Evolutionary conservation across 805 yeast species (phyloP).

Genomic region (Barnettozyma siamensis): DNA sequence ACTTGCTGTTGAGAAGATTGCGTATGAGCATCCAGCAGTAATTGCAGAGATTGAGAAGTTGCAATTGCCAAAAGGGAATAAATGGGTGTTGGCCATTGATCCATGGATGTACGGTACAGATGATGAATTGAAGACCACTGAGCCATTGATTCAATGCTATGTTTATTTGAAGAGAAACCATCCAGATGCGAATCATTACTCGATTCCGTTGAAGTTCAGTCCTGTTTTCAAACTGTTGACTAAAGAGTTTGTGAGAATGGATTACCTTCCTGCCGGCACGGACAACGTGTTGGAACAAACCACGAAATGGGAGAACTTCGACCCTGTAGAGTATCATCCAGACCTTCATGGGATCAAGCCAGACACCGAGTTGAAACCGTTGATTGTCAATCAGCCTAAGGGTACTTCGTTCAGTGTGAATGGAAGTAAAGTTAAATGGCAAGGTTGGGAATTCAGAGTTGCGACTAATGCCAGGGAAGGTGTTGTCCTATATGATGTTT

Average conservation of each 20-base stretch:
- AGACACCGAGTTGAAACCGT: conserved; percentile 59
- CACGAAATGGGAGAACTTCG: conserved; percentile 53
- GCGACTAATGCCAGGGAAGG: conserved; percentile 74
- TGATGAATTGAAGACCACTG: conserved; percentile 24
- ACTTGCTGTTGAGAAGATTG: conserved; percentile 44
- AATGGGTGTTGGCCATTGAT: conserved; percentile 47
- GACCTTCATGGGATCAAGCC: conserved; percentile 50
- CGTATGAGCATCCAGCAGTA: conserved; percentile 50
- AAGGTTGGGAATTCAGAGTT: conserved; percentile 77
- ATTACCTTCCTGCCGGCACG: conserved; percentile 64
- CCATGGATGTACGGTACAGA: conserved; percentile 89
- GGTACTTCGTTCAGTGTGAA: conserved; percentile 65
- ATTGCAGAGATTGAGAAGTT: conserved; percentile 61
- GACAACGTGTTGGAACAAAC: conserved; percentile 54
- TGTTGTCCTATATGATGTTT: conserved; percentile 63
- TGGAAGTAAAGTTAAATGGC: conserved; percentile 66
- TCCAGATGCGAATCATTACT: conserved; percentile 69
- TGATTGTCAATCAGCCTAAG: conserved; percentile 67
- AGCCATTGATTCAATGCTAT: conserved; percentile 66
- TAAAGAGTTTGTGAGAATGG: conserved; percentile 61
- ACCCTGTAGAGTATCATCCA: conserved; percentile 67
- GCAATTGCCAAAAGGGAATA: conserved; percentile 47
- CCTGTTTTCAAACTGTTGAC: conserved; percentile 66
- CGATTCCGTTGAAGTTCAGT: conserved; percentile 65
- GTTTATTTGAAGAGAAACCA: conserved; percentile 69